Evolutionary conservation across 2,329 filamentous ascomycete genomes (phyloP).

Genomic region (Fusarium irregulare): DNA sequence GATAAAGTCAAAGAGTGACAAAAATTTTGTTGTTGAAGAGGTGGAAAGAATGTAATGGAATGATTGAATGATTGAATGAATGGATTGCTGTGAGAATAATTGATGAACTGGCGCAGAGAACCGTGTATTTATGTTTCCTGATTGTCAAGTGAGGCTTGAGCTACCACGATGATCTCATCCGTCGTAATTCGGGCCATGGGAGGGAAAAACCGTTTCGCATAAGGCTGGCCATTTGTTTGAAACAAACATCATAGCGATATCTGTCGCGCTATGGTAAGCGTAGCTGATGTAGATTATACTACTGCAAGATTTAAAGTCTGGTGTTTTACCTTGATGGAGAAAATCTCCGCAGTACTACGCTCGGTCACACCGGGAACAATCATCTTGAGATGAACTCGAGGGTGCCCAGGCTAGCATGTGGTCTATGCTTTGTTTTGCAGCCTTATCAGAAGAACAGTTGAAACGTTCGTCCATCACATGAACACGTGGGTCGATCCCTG

Average conservation of each 20-base stretch:
- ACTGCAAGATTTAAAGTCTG: background rate
- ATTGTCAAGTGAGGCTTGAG: background rate
- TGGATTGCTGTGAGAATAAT: background rate
- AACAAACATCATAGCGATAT: constrained; percentile 1
- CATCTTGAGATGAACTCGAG: background rate
- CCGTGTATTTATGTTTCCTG: background rate
- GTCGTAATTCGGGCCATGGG: background rate
- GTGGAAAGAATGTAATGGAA: background rate
- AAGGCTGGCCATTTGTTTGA: background rate
- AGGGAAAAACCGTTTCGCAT: background rate
- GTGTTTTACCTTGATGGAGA: background rate
- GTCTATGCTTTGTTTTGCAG: background rate
- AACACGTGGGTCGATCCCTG: background rate
- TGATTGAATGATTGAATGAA: background rate
- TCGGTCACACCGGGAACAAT: background rate
- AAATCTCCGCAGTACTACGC: background rate
- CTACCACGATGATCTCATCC: too few relatives aligned
- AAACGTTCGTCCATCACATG: background rate
- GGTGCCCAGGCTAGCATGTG: background rate
- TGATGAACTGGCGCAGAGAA: background rate
- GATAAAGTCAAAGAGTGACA: background rate
- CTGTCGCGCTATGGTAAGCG: background rate
- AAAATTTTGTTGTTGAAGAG: background rate
- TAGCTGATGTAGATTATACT: background rate
- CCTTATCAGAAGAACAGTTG: background rate